A percentile compares a stretch with the other conserved stretches of the same genome.
phyloP scores from a whole-genome alignment of 495 filamentous ascomycete species.

The Pyronema domesticum region DNA sequence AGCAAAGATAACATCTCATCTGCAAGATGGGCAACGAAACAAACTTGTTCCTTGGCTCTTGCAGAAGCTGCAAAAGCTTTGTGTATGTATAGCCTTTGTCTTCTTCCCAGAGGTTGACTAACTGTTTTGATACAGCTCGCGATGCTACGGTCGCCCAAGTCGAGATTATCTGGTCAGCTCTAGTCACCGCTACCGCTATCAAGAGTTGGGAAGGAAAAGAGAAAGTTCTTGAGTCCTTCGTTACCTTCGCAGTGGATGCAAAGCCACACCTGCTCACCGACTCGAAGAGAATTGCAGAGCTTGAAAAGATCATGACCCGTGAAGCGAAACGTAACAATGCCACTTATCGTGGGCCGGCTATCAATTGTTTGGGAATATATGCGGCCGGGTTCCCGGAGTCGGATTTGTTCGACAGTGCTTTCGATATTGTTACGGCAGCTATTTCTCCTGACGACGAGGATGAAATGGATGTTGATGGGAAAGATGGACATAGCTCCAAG shows the following conservation, averaged over 20 bases:
- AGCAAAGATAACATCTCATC: constrained; percentile 50
- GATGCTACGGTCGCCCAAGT: constrained; percentile 40
- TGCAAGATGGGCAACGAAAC: constrained; percentile 73
- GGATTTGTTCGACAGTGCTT: constrained; percentile 50
- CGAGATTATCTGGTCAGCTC: constrained; percentile 54
- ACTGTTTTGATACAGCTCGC: constrained; percentile 1
- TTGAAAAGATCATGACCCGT: constrained; percentile 53
- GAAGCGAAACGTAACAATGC: constrained; percentile 84
- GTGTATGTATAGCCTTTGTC: constrained; percentile 20
- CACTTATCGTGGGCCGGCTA: constrained; percentile 56
- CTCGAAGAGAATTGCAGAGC: constrained; percentile 28
- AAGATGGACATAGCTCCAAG: constrained; percentile 14
- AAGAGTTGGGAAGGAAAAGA: constrained; percentile 95
- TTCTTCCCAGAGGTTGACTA: background rate
- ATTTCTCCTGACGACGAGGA: constrained; percentile 38
- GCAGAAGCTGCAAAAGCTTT: constrained; percentile 52
- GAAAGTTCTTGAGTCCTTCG: constrained; percentile 66
- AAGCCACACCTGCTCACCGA: constrained; percentile 40
- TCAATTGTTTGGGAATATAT: constrained; percentile 55
- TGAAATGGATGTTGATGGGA: constrained; percentile 42
- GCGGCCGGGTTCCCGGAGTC: constrained; percentile 42
- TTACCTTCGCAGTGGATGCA: constrained; percentile 49
- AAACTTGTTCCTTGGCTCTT: constrained; percentile 62
- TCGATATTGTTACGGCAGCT: constrained; percentile 40
- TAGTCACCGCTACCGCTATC: constrained; percentile 61